Base-by-base conservation (phyloP, 306 rosid species). In the Gleditsia sinensis region DNA sequence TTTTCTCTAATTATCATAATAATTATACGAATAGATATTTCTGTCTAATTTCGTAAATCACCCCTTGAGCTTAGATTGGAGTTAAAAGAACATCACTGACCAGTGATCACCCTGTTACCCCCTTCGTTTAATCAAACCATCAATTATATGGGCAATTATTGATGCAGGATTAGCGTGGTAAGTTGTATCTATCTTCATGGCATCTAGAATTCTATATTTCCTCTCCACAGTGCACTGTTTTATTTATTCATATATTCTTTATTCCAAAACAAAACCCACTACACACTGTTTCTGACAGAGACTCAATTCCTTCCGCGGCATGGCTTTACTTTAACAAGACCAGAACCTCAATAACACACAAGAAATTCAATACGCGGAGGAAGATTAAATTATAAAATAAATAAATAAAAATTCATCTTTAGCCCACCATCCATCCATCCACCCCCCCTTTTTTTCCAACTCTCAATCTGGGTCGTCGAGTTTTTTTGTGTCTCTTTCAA, bases 261-360 rank as follows among this genome's bases (percentile, higher is more conserved):
- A 54, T 36, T 61, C 68, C 28, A 9, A 19, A n/a, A 34, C 43
- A 8, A 50, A 66, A 23, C 40, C 8, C 46, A 27, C 42, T 45
- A 67, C 68, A 16, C 71, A 55, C 75, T 83, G 75, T 76, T 74
- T 63, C 72, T 75, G 92, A 85, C 82, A 54, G 27, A 10, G 90
- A 85, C 96, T 57, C 53, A 56, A 63, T 58, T 81, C 80, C 86
- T 78, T 84, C 84, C 57, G 63, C 67, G 67, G 80, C 75, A 72
- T 13, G 63, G 83, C 82, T 81, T 75, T 73, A 27, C 81, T 81
- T 81, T 69, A 17, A 37, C 77, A 65, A 50, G 36, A 80, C 69
- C 70, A n/a, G 21, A 23, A 34, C 3, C 14, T 65, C 9, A 39
- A 73, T 20, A 70, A 27, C 49, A 39, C 16, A 51, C 66, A 11